Percentiles rank a stretch among this genome's conserved stretches.
Evolutionary conservation across 2,329 filamentous ascomycete genomes (phyloP).

Genomic region (Alternaria triticimaculans): DNA sequence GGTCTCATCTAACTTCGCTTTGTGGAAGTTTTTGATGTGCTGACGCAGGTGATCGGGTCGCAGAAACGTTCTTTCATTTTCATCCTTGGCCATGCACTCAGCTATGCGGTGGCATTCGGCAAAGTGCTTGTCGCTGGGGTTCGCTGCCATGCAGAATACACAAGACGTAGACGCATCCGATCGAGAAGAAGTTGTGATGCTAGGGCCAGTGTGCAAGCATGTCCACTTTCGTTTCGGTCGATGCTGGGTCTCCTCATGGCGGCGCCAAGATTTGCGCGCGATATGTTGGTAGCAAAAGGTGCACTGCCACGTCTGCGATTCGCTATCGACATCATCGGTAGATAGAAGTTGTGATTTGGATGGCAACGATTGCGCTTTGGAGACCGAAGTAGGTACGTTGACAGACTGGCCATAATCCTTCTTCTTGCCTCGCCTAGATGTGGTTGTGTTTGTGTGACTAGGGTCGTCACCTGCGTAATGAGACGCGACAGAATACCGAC

Average conservation of each 20-base stretch:
- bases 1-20: constrained; percentile 26
- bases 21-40: constrained; percentile 45
- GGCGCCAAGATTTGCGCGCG: constrained; percentile 45
- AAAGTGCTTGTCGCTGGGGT: constrained; percentile 42
- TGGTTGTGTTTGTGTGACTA: background rate
- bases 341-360: constrained; percentile 4
- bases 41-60: constrained; percentile 44
- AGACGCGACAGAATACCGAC: constrained; percentile 11
- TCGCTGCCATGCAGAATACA: constrained; percentile 37
- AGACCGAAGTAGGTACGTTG: constrained; percentile 13
- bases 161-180: constrained; percentile 22
- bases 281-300: constrained; percentile 41
- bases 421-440: constrained; percentile 46
- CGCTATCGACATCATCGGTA: background rate
- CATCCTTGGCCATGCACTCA: constrained; percentile 37
- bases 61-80: constrained; percentile 39
- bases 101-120: constrained; percentile 34
- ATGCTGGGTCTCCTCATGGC: constrained; percentile 48
- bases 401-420: constrained; percentile 41
- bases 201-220: constrained; percentile 39
- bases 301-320: constrained; percentile 42
- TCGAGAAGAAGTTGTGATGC: constrained; percentile 17
- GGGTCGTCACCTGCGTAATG: constrained; percentile 1
- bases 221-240: constrained; percentile 44
- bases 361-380: constrained; percentile 14